Conservation (phyloP, 23 red algal species). For the Porphyridium purpureum region DNA sequence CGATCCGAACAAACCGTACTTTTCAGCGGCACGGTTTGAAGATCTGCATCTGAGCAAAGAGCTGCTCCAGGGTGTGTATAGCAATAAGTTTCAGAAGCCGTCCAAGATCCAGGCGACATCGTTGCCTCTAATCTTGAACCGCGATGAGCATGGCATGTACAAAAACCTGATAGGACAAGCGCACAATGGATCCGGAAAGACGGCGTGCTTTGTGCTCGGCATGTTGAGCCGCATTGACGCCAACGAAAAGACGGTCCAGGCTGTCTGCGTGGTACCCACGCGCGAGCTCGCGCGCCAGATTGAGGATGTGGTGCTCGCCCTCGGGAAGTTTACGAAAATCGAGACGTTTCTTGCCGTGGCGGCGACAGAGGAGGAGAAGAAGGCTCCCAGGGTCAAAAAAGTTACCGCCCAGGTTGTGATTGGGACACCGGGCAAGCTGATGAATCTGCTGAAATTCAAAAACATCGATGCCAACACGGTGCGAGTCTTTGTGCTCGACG, state of each 20-base stretch:
- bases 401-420: conserved; percentile 70
- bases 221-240: conserved; percentile 62
- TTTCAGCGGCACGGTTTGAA: conserved; percentile 75
- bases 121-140: conserved; percentile 63
- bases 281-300: conserved; percentile 92
- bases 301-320: conserved; percentile 33
- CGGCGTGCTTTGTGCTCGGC: conserved; percentile 89
- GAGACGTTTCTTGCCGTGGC: conserved; percentile 45
- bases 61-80: conserved; percentile 81
- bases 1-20: conserved; percentile 60
- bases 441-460: conserved; percentile 55
- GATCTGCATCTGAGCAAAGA: conserved; percentile 46
- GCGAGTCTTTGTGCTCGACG: conserved; percentile 87
- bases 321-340: conserved; percentile 72
- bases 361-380: conserved; percentile 51
- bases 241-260: conserved; percentile 29
- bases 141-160: conserved; percentile 9
- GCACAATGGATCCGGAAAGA: conserved; percentile 94
- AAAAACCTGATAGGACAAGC: conserved; percentile 88
- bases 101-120: conserved; percentile 88
- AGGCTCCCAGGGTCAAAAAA: neutral
- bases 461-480: conserved; percentile 26
- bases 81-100: conserved; percentile 91
- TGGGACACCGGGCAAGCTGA: conserved; percentile 80
- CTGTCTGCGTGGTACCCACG: conserved; percentile 86